These are phyloP conservation scores for Podaxis sp. DNA, from an alignment of 768 basidiomycete genomes.

Conservation along the genomic window DNA sequence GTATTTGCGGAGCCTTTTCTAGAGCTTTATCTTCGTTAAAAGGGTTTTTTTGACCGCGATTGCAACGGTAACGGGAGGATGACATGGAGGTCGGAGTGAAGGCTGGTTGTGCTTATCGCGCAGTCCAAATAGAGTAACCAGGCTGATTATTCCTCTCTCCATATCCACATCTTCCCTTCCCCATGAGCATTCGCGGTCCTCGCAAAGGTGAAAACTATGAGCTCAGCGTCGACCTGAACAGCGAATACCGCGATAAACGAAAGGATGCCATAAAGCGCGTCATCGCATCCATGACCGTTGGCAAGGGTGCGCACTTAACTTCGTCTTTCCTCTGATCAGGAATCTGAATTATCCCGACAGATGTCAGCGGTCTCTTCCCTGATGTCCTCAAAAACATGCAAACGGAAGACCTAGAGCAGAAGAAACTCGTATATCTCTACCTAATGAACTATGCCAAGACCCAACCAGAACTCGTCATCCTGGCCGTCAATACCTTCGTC, in stretches of 20 bases:
- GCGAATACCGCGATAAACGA: conserved; percentile 90
- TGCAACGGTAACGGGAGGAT: background rate
- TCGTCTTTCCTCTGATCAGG: background rate
- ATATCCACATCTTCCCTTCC: background rate
- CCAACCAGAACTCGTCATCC: conserved; percentile 97
- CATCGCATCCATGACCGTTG: conserved; percentile 99
- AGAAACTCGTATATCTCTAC: conserved; percentile 99
- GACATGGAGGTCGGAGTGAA: background rate
- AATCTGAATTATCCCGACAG: conserved; percentile 32
- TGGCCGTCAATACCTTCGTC: conserved; percentile 99
- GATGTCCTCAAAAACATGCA: conserved; percentile 99
- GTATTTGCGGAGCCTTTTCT: background rate
- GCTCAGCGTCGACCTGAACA: conserved; percentile 95
- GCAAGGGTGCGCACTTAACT: conserved; percentile 68
- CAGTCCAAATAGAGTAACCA: background rate
- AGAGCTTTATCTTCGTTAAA: background rate
- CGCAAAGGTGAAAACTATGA: conserved; percentile 95
- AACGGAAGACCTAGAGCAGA: conserved; percentile 98
- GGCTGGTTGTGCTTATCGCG: background rate
- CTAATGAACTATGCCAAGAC: conserved; percentile 99
- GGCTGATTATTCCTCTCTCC: background rate
- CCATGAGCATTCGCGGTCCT: conserved; percentile 58
- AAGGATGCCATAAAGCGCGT: conserved; percentile 98
- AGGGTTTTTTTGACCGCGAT: background rate
- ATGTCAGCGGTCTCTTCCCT: conserved; percentile 93